Conservation (phyloP, 2,329 filamentous ascomycete genomes). For the Clonostachys rhizophaga region DNA sequence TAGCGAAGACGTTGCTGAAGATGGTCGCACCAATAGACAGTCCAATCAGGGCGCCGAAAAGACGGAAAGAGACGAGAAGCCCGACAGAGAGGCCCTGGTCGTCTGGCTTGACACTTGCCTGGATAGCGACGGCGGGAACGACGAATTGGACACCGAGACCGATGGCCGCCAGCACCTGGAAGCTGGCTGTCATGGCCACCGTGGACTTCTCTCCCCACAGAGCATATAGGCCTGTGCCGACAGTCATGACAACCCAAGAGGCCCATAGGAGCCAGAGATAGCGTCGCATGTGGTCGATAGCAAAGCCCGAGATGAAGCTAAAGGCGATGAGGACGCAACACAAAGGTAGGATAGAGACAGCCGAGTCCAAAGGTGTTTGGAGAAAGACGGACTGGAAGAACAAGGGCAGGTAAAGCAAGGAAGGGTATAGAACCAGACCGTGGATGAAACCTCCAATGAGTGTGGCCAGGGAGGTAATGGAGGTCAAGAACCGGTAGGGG, state of each 20-base stretch:
- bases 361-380: slow-evolving; percentile 16
- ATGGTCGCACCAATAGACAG: slow-evolving; percentile 23
- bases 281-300: background rate
- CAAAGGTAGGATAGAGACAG: slow-evolving; percentile 21
- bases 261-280: slow-evolving; percentile 7
- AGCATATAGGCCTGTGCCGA: slow-evolving; percentile 12
- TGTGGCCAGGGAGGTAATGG: slow-evolving; percentile 16
- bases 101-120: slow-evolving; percentile 22
- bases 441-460: slow-evolving; percentile 16
- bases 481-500: slow-evolving; percentile 19
- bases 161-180: slow-evolving; percentile 17
- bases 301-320: background rate
- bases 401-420: slow-evolving; percentile 20
- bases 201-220: slow-evolving; percentile 5
- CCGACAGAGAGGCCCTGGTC: slow-evolving; percentile 26
- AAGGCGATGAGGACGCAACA: background rate
- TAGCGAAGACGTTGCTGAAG: slow-evolving; percentile 22
- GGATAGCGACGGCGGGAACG: slow-evolving; percentile 17
- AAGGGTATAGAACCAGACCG: slow-evolving; percentile 16
- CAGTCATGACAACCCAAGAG: slow-evolving; percentile 10
- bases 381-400: slow-evolving; percentile 23
- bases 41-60: slow-evolving; percentile 28
- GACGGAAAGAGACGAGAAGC: slow-evolving; percentile 21
- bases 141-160: slow-evolving; percentile 12
- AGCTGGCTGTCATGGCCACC: slow-evolving; percentile 3